Base-by-base conservation (phyloP, 805 yeast genomes). In the Yamadazyma endophytica region DNA sequence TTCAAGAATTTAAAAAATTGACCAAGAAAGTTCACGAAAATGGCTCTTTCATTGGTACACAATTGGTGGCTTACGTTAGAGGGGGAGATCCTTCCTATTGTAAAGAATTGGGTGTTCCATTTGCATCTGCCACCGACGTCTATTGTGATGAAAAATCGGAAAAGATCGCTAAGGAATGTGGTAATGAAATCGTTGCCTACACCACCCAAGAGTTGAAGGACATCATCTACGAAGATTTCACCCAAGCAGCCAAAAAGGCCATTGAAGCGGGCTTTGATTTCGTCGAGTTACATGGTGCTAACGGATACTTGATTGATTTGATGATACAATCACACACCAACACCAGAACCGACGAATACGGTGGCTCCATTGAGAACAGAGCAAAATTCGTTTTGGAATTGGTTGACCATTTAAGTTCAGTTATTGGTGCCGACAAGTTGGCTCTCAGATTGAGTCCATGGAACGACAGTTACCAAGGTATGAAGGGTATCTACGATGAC, bases 11-110 rank as follows among this genome's bases (percentile, higher is more conserved):
- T 79, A 64, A 61, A 39, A 54, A 59, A 36, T 61, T 75, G 21
- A 52, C 53, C 17, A 69, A 69, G 14, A 61, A 56, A 8, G 66
- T 73, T 14, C 82, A 75, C 44, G 55, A 43, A 2, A 60, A 69
- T 38, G 46, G 50, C 15, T 64, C 79, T 0, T 61, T 51, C 28
- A 49, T 65, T 2, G 54, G 70, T 26, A 46, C 66, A 19, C 84
- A 79, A 56, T 39, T 79, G 17, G 76, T 80, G 79, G 62, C 57
- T 9, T 49, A 75, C 15, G 80, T 80, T 17, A 53, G 76, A 31
- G 62, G 54, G 26, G 62, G 54, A 13, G 48, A 42, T 20, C 51
- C 58, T 13, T 33, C 31, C 2, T 27, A 49, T 5, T 50, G 56
- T 15, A 47, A 59, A 31, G 29, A 44, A 18, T 28, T 29, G 8